Percentiles rank a stretch among this genome's conserved stretches.
phyloP scores from a whole-genome alignment of 2,329 filamentous ascomycete genomes.

The Cladophialophora yegresii region DNA sequence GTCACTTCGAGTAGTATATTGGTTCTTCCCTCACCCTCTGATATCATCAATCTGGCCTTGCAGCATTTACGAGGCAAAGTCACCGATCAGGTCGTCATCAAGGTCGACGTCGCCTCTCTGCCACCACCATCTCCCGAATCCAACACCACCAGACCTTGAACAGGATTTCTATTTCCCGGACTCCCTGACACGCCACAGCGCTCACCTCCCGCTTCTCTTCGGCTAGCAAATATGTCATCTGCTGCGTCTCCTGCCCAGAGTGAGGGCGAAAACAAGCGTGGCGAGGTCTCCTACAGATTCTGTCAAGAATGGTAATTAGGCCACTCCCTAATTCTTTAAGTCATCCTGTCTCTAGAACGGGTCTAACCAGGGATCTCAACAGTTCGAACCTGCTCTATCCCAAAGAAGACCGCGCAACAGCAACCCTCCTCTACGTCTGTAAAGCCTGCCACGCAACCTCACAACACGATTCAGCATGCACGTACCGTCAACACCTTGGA shows the following conservation, averaged over 20 bases:
- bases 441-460: conserved; percentile 93
- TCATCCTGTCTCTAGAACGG: not conserved
- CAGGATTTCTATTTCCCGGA: not conserved
- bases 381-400: conserved; percentile 97
- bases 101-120: not conserved
- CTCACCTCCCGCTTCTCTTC: not conserved
- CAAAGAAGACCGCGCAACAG: conserved; percentile 83
- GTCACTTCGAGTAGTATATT: not conserved
- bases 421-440: conserved; percentile 90
- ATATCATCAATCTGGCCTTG: not conserved
- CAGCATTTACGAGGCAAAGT: not conserved
- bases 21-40: not conserved
- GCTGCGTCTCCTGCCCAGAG: conserved; percentile 48
- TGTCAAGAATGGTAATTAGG: conserved; percentile 90
- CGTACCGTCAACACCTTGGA: conserved; percentile 92
- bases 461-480: conserved; percentile 80
- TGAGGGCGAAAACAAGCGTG: conserved; percentile 44
- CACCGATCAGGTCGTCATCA: not conserved
- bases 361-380: not conserved
- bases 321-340: conserved; percentile 5
- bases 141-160: not conserved
- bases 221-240: conserved; percentile 25
- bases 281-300: conserved; percentile 88
- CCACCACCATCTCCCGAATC: not conserved
- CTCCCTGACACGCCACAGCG: not conserved